These are phyloP conservation scores for Camellia japonica DNA, from an alignment of 148 eudicot genomes.

Conservation along the genomic window DNA sequence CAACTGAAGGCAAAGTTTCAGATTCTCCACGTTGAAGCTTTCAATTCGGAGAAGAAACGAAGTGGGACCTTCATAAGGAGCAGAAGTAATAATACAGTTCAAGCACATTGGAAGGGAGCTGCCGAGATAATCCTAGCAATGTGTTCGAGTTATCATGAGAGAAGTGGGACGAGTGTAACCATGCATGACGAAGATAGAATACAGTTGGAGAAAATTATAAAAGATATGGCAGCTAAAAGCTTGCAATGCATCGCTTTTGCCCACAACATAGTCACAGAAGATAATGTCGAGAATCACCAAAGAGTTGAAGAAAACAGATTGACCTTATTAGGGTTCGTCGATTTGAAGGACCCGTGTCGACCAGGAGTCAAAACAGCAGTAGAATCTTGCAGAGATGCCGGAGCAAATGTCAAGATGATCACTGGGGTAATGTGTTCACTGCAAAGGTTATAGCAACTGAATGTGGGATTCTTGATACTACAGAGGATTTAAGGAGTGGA, in stretches of 20 bases:
- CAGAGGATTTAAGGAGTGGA: slow-evolving; percentile 25
- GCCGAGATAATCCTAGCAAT: slow-evolving; percentile 45
- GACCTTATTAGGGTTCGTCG: slow-evolving; percentile 2
- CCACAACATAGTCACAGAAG: slow-evolving; percentile 14
- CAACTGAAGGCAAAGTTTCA: slow-evolving; percentile 15
- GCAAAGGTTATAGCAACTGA: slow-evolving; percentile 49
- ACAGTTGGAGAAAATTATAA: slow-evolving; percentile 22
- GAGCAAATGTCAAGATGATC: slow-evolving; percentile 46
- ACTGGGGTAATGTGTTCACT: slow-evolving; percentile 47
- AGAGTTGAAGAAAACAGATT: background rate
- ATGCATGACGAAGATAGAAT: slow-evolving; percentile 21
- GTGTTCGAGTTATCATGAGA: slow-evolving; percentile 34
- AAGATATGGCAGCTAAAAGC: slow-evolving; percentile 38
- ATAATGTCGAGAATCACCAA: background rate
- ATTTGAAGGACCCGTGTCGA: slow-evolving; percentile 48
- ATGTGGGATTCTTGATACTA: slow-evolving; percentile 42
- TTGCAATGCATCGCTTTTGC: slow-evolving; percentile 46
- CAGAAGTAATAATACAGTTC: slow-evolving; percentile 1
- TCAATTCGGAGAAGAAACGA: slow-evolving; percentile 40
- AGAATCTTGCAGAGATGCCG: slow-evolving; percentile 37
- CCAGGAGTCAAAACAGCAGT: slow-evolving; percentile 45
- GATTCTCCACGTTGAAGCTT: slow-evolving; percentile 37
- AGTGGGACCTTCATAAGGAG: slow-evolving; percentile 31
- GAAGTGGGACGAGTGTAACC: slow-evolving; percentile 13
- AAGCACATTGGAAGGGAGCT: slow-evolving; percentile 50